These are phyloP conservation scores for Bauhinia variegata DNA, from an alignment of 306 rosid genomes.

Conservation along the genomic window DNA sequence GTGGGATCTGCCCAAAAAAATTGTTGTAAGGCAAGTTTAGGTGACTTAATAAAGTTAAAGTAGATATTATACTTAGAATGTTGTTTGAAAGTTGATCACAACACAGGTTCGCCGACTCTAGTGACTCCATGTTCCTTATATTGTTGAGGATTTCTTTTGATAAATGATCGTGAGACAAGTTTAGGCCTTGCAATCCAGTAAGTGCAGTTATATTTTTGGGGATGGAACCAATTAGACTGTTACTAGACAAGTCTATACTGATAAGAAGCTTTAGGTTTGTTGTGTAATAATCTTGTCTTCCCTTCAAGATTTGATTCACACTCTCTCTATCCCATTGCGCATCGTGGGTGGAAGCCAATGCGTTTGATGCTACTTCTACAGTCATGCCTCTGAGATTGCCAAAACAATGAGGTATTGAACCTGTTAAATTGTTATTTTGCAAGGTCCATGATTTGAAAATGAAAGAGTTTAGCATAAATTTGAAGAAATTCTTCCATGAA, in stretches of 20 bases:
- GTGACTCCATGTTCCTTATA: neutral
- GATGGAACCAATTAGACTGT: neutral
- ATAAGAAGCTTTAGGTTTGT: no score
- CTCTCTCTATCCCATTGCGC: no score
- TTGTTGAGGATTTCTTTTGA: neutral
- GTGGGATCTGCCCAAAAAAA: neutral
- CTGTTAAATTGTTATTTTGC: neutral
- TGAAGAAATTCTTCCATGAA: neutral
- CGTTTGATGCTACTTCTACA: no score
- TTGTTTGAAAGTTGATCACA: no score
- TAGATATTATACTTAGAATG: neutral
- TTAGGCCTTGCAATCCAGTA: neutral
- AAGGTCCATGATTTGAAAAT: neutral
- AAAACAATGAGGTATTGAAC: neutral
- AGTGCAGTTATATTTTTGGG: neutral
- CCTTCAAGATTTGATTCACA: no score
- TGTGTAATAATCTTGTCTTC: no score
- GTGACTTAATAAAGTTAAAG: no score
- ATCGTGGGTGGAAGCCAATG: no score
- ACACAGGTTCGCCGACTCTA: neutral
- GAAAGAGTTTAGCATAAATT: neutral
- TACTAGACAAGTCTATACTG: neutral
- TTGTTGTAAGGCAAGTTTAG: no score
- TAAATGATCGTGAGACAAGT: neutral
- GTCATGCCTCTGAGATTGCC: neutral